phyloP scores from a whole-genome alignment of 1,139 yeast genomes.

The Magnusiomyces paraingens region DNA sequence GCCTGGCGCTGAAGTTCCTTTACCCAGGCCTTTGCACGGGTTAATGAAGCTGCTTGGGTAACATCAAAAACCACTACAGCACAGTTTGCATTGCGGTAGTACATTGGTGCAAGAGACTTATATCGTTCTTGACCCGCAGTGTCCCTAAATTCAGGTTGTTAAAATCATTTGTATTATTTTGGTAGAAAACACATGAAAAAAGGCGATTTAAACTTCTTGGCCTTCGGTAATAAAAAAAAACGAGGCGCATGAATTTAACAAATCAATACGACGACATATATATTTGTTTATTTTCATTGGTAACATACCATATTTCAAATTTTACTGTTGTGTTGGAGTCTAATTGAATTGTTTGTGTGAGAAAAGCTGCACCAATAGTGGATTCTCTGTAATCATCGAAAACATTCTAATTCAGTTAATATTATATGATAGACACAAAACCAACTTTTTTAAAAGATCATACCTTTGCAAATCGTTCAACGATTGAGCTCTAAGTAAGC shows the following conservation, averaged over 20 bases:
- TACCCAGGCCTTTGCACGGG: constrained; percentile 93
- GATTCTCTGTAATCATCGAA: constrained; percentile 93
- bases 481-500: constrained; percentile 55
- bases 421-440: neutral
- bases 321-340: constrained; percentile 46
- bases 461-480: constrained; percentile 78
- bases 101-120: constrained; percentile 85
- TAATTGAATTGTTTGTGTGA: constrained; percentile 78
- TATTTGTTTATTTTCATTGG: neutral
- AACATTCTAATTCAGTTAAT: constrained; percentile 44
- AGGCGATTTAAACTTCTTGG: constrained; percentile 19
- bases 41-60: constrained; percentile 60
- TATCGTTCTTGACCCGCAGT: constrained; percentile 94
- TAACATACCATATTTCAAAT: constrained; percentile 40
- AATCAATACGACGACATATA: neutral
- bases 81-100: constrained; percentile 81
- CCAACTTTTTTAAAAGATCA: constrained; percentile 6
- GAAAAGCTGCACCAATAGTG: constrained; percentile 95
- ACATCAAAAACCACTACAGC: constrained; percentile 81
- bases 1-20: constrained; percentile 92
- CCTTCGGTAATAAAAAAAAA: constrained; percentile 32
- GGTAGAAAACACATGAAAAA: neutral
- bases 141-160: constrained; percentile 47
- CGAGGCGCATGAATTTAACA: neutral
- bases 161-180: neutral